phyloP scores from a whole-genome alignment of 129 eudicot genomes.

The Flaveria robusta region DNA sequence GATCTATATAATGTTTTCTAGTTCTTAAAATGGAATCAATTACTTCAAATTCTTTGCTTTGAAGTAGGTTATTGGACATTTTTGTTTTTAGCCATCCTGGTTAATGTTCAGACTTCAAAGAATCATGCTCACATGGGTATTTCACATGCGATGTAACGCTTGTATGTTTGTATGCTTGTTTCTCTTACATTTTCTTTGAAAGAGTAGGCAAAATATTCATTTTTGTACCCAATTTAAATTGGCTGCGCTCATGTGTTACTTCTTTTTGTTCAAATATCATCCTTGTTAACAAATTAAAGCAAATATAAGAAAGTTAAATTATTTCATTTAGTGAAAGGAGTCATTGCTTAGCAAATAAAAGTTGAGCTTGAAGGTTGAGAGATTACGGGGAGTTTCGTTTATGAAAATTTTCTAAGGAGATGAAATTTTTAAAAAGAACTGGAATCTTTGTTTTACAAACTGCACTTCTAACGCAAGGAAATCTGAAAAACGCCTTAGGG shows the following conservation, averaged over 20 bases:
- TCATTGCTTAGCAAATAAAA: neutral
- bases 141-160: too few relatives aligned
- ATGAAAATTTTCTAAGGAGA: neutral
- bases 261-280: conserved; percentile 6
- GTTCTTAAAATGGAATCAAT: neutral
- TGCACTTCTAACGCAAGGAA: too few relatives aligned
- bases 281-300: neutral
- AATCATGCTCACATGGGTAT: conserved; percentile 14
- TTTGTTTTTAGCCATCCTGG: conserved; percentile 2
- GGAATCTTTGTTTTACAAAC: too few relatives aligned
- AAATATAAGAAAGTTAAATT: neutral
- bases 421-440: neutral
- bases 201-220: neutral
- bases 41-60: neutral
- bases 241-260: neutral
- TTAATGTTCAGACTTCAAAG: neutral
- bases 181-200: neutral
- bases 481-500: too few relatives aligned
- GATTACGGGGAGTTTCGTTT: neutral
- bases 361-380: conserved; percentile 3
- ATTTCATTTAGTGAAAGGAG: neutral
- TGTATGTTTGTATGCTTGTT: neutral
- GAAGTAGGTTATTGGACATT: neutral
- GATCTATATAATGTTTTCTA: neutral
- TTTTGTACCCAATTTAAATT: neutral